Evolutionary conservation across 1,139 yeast genomes (phyloP).

Genomic region (Starmera stellimalicola): DNA sequence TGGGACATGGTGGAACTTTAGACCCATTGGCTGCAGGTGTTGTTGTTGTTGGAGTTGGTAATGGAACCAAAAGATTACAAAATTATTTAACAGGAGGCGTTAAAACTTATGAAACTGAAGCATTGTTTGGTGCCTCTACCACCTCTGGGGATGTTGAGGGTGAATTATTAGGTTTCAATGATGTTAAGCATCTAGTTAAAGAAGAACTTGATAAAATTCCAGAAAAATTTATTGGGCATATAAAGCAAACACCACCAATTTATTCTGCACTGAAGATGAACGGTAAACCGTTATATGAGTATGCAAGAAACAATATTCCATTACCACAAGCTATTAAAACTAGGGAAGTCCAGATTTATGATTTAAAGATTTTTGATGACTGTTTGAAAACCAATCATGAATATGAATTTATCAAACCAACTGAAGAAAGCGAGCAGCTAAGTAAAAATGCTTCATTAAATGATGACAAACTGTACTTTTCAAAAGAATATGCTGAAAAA

Average conservation of each 20-base stretch:
- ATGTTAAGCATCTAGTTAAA: slow-evolving; percentile 47
- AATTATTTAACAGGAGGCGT: slow-evolving; percentile 62
- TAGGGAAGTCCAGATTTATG: slow-evolving; percentile 57
- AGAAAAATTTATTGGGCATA: slow-evolving; percentile 61
- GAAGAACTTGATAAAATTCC: slow-evolving; percentile 42
- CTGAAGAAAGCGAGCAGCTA: slow-evolving; percentile 34
- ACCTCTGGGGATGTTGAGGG: slow-evolving; percentile 95
- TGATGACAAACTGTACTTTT: slow-evolving; percentile 51
- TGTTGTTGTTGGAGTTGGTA: slow-evolving; percentile 80
- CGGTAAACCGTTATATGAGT: slow-evolving; percentile 90
- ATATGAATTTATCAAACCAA: slow-evolving; percentile 39
- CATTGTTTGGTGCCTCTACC: slow-evolving; percentile 81
- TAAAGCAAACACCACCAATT: slow-evolving; percentile 90
- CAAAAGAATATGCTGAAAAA: slow-evolving; percentile 41
- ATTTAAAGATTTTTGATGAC: slow-evolving; percentile 45
- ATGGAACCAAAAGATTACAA: slow-evolving; percentile 76
- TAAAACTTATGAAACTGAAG: slow-evolving; percentile 75
- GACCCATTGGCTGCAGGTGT: slow-evolving; percentile 96
- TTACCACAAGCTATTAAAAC: slow-evolving; percentile 74
- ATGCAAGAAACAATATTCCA: slow-evolving; percentile 83
- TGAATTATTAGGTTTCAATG: slow-evolving; percentile 52
- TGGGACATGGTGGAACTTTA: slow-evolving; percentile 97
- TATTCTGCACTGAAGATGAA: slow-evolving; percentile 91
- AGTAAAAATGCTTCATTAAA: slow-evolving; percentile 51
- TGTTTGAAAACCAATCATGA: slow-evolving; percentile 47